phyloP scores from a whole-genome alignment of 352 stramenopile species.

The Phytophthora aleatoria region DNA sequence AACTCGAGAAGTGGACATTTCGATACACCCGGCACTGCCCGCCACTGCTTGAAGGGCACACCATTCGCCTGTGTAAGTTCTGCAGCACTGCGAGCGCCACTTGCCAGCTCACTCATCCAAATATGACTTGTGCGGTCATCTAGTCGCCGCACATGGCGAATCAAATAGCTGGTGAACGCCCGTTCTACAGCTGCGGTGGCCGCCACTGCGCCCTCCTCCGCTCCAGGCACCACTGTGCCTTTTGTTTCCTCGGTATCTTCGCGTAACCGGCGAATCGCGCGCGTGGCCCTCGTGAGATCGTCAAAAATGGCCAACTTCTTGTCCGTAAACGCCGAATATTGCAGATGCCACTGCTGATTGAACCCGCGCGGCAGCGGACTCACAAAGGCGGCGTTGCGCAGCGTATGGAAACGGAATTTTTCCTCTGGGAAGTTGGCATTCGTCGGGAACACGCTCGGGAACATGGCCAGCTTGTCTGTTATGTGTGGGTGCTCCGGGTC shows the following conservation, averaged over 20 bases:
- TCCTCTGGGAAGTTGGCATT: conserved; percentile 79
- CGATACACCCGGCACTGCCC: conserved; percentile 67
- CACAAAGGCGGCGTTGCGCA: conserved; percentile 78
- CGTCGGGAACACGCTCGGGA: conserved; percentile 77
- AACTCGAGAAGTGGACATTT: conserved; percentile 84
- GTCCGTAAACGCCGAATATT: conserved; percentile 87
- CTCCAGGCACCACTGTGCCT: conserved; percentile 10
- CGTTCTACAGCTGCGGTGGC: conserved; percentile 39
- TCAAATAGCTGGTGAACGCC: conserved; percentile 81
- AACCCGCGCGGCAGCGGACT: conserved; percentile 79
- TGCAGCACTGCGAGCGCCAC: conserved; percentile 58
- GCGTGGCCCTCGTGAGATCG: conserved; percentile 51
- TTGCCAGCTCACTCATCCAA: conserved; percentile 82
- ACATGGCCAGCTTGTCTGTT: conserved; percentile 69
- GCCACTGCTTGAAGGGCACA: conserved; percentile 87
- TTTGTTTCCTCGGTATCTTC: conserved; percentile 15
- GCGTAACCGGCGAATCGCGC: conserved; percentile 49
- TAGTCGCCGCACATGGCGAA: conserved; percentile 79
- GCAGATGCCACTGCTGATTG: conserved; percentile 79
- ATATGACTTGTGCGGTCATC: conserved; percentile 79
- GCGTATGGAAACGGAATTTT: conserved; percentile 78
- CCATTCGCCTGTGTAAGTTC: conserved; percentile 80
- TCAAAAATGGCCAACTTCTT: conserved; percentile 81
- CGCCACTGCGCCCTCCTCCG: conserved; percentile 15
- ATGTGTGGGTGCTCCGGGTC: conserved; percentile 68